Percentiles rank a stretch among this genome's conserved stretches.
Conservation (phyloP, 139 green algal species). For the Gonium pectorale region DNA sequence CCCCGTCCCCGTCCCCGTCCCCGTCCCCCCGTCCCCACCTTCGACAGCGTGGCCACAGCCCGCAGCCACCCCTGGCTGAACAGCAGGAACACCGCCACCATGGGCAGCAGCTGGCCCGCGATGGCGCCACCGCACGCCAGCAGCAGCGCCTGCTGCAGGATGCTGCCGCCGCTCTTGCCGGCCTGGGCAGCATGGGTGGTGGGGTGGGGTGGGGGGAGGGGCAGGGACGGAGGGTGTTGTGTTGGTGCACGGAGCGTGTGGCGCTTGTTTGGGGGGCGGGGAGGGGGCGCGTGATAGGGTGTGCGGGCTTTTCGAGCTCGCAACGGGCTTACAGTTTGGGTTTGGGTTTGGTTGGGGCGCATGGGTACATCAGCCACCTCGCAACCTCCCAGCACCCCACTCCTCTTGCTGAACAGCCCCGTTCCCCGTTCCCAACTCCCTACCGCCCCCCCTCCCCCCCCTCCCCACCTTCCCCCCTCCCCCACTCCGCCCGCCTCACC, state of each 20-base stretch:
- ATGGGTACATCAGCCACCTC: too few relatives aligned
- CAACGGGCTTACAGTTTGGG: too few relatives aligned
- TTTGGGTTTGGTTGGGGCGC: too few relatives aligned
- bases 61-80: conserved; percentile 76
- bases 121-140: conserved; percentile 75
- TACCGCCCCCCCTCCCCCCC: background rate
- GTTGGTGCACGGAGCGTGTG: too few relatives aligned
- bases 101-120: conserved; percentile 76
- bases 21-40: background rate
- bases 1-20: background rate
- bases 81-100: conserved; percentile 75
- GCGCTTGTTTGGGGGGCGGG: too few relatives aligned
- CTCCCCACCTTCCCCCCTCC: background rate
- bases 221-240: background rate
- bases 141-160: conserved; percentile 68
- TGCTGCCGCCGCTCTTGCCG: too few relatives aligned
- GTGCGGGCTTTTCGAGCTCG: too few relatives aligned
- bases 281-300: too few relatives aligned
- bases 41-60: conserved; percentile 5
- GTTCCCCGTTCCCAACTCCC: background rate
- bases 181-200: too few relatives aligned
- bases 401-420: too few relatives aligned
- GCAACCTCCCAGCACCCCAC: too few relatives aligned
- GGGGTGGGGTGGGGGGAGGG: background rate
- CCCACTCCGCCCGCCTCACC: background rate